Evolutionary conservation across 1,284 basidiomycete species (phyloP), one percentile per base, ranked within the genome.

Genomic region (Sporisorium scitamineum): DNA sequence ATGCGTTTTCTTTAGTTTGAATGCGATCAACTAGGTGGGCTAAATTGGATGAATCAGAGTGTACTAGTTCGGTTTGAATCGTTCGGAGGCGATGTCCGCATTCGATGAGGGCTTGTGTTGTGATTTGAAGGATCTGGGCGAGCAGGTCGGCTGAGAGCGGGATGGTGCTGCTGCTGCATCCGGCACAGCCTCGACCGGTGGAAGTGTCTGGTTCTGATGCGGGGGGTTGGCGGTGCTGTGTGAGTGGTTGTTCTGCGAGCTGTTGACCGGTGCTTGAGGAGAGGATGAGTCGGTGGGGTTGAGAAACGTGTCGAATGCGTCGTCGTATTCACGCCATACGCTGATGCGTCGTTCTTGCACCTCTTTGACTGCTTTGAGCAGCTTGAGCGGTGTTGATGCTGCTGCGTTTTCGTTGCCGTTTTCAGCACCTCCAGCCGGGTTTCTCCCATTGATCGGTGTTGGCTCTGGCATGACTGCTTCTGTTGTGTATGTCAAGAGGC

Each of bases 291-390:
- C 20, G 26, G 48, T 14, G 16, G 61, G 50, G 11, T 31, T 11
- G 45, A 78, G 66, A 34, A 70, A 77, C 10, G 53, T 64, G 4
- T 59, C 51, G 20, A 80, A 63, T 1, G 76, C 78, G 58, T 80
- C 78, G 20, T 80, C 76, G 74, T 80, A 80, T 50, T 80, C 78
- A 8, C 62, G 47, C 78, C 78, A 80, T 5, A 76, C 57, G 10
- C 50, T 26, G 24, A 80, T 59, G 16, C 78, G 58, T n/a, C 71
- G 65, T 29, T 79, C 78, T 51, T 80, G 78, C 13, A 64, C 68
- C 52, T 76, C 76, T 41, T 67, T 79, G 37, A 80, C 75, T 2
- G 76, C 68, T 52, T 63, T 60, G 3, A 79, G 61, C 7, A 73
- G 63, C 48, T 67, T 57, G 22, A 73, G 54, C 2, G 67, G 61